A percentile compares a stretch with the other conserved stretches of the same genome.
Conservation (phyloP, 345 rosid species). For the Toxicodendron radicans region DNA sequence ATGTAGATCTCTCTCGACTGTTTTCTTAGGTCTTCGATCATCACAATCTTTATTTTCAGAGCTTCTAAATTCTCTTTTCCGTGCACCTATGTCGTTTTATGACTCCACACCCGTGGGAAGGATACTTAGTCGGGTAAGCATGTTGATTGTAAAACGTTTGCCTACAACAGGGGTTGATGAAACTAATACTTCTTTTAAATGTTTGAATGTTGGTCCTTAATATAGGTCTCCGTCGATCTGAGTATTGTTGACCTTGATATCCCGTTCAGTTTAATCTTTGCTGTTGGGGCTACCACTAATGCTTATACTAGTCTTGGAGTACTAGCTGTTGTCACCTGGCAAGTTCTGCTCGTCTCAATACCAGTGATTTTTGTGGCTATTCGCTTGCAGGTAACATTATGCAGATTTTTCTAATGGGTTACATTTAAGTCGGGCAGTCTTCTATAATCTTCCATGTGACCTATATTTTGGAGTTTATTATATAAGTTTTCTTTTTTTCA, state of each 20-base stretch:
- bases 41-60: slow-evolving; percentile 71
- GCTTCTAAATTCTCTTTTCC: slow-evolving; percentile 67
- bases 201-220: not conserved
- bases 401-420: not conserved
- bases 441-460: not conserved
- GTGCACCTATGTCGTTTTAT: slow-evolving; percentile 76
- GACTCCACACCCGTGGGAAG: slow-evolving; percentile 81
- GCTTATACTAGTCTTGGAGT: slow-evolving; percentile 71
- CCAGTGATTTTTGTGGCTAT: slow-evolving; percentile 68
- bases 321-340: slow-evolving; percentile 84
- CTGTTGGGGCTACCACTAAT: slow-evolving; percentile 64
- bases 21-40: slow-evolving; percentile 48
- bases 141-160: slow-evolving; percentile 5
- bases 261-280: slow-evolving; percentile 64
- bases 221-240: slow-evolving; percentile 77
- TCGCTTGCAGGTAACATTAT: slow-evolving; percentile 67
- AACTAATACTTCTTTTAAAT: slow-evolving; percentile 6
- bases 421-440: not conserved
- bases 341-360: slow-evolving; percentile 74
- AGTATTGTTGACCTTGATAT: slow-evolving; percentile 91
- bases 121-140: slow-evolving; percentile 67
- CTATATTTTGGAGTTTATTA: not conserved
- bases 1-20: slow-evolving; percentile 43
- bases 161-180: not conserved
- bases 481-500: slow-evolving; percentile 20